Conservation (phyloP, 1,139 yeast genomes). For the Protomyces inundatus region DNA sequence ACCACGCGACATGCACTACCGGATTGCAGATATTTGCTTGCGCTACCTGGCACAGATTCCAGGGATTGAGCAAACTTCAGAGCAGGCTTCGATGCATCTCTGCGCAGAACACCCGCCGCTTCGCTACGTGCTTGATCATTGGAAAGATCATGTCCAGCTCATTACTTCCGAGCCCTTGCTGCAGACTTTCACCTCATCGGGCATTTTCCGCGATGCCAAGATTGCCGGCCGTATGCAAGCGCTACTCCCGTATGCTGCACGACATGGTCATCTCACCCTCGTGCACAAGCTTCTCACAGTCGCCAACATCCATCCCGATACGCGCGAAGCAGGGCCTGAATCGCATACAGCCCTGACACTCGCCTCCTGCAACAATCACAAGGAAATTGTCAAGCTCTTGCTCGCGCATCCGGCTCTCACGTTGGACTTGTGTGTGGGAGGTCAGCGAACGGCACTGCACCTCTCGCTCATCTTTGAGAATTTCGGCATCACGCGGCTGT, state of each 20-base stretch:
- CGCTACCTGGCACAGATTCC: background rate
- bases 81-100: constrained; percentile 2
- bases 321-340: background rate
- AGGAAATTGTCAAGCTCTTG: background rate
- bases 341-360: constrained; percentile 3
- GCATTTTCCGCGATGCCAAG: background rate
- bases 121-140: background rate
- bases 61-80: background rate
- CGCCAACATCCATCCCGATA: background rate
- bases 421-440: background rate
- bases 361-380: constrained; percentile 2
- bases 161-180: constrained; percentile 1
- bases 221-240: background rate
- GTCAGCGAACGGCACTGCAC: constrained; percentile 3
- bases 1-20: constrained; percentile 1
- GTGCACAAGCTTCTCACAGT: background rate
- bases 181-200: background rate
- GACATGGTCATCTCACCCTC: background rate
- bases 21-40: constrained; percentile 6
- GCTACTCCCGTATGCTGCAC: constrained; percentile 4
- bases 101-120: constrained; percentile 12
- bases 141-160: background rate
- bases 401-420: constrained; percentile 1
- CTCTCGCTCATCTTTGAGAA: constrained; percentile 1
- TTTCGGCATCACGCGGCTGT: background rate